Conservation (phyloP, 208 protist genomes). For the Crithidia thermophila region DNA sequence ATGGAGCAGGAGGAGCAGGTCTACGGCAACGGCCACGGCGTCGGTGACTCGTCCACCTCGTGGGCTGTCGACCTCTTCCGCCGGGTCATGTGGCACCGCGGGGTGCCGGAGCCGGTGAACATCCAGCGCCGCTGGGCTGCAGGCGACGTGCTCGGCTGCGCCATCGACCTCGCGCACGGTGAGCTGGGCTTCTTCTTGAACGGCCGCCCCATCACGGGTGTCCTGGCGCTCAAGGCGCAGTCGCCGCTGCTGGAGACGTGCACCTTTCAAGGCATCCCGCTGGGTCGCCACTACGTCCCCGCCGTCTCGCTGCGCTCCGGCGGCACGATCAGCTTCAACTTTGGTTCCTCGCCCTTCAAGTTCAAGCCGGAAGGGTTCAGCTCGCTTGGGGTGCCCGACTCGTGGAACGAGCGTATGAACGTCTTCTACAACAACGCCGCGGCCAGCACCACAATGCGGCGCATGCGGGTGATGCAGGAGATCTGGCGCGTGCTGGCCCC, state of each 20-base stretch:
- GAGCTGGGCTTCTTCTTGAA: conserved; percentile 88
- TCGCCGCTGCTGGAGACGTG: conserved; percentile 35
- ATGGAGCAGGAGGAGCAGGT: conserved; percentile 36
- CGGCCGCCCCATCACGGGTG: conserved; percentile 62
- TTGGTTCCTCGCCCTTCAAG: conserved; percentile 85
- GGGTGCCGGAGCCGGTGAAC: conserved; percentile 57
- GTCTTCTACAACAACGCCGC: conserved; percentile 82
- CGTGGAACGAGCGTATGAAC: conserved; percentile 92
- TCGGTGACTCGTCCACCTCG: conserved; percentile 83
- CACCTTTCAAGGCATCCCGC: conserved; percentile 48
- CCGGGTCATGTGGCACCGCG: conserved; percentile 86
- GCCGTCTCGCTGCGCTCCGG: conserved; percentile 85
- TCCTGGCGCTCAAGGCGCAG: conserved; percentile 15
- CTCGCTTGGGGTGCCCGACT: conserved; percentile 88
- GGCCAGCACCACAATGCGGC: conserved; percentile 48
- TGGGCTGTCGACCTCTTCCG: conserved; percentile 92
- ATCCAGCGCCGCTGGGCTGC: conserved; percentile 72
- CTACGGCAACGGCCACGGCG: conserved; percentile 42
- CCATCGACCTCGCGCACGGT: conserved; percentile 70
- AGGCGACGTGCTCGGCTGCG: conserved; percentile 91
- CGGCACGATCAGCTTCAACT: conserved; percentile 88
- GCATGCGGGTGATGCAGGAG: conserved; percentile 50
- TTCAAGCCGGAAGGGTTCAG: conserved; percentile 90
- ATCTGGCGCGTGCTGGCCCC: conserved; percentile 53
- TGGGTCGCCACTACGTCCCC: conserved; percentile 59